A percentile compares a stretch with the other conserved stretches of the same genome.
Evolutionary conservation across 2,329 filamentous ascomycete genomes (phyloP).

Genomic region (Trichoderma aggressivum): DNA sequence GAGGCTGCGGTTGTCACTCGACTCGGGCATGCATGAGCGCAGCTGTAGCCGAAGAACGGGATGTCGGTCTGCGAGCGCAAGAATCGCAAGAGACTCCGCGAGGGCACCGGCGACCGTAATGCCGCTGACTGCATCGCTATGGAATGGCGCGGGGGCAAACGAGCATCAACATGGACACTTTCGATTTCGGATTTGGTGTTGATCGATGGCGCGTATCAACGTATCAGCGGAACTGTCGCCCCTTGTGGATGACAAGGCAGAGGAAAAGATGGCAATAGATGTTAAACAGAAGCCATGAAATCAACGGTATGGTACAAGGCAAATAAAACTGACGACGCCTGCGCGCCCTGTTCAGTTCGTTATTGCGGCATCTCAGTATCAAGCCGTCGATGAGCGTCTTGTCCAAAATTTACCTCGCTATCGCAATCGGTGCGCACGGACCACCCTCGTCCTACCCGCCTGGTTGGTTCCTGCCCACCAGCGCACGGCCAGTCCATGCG

Average conservation of each 20-base stretch:
- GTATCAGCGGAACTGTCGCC: background rate
- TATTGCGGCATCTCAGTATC: background rate
- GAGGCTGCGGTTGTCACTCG: background rate
- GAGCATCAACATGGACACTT: conserved; percentile 19
- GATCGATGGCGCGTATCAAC: background rate
- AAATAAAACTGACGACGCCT: background rate
- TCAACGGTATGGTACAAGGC: background rate
- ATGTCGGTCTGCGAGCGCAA: conserved; percentile 67
- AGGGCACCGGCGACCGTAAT: conserved; percentile 47
- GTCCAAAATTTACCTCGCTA: conserved; percentile 18
- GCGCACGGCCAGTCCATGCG: background rate
- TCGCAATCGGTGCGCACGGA: conserved; percentile 15
- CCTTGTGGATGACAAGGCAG: background rate
- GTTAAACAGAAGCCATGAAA: background rate
- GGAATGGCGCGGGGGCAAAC: conserved; percentile 11
- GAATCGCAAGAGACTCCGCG: conserved; percentile 63
- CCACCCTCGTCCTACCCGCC: background rate
- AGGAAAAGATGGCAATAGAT: background rate
- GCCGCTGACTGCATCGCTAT: conserved; percentile 42
- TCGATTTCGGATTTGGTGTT: background rate
- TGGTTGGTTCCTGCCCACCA: background rate
- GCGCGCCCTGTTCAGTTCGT: background rate
- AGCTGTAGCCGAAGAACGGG: conserved; percentile 48
- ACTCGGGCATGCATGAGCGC: conserved; percentile 14
- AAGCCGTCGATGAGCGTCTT: background rate